These are phyloP conservation scores for Mrakia blollopis DNA, from an alignment of 768 basidiomycete species.

Conservation along the genomic window DNA sequence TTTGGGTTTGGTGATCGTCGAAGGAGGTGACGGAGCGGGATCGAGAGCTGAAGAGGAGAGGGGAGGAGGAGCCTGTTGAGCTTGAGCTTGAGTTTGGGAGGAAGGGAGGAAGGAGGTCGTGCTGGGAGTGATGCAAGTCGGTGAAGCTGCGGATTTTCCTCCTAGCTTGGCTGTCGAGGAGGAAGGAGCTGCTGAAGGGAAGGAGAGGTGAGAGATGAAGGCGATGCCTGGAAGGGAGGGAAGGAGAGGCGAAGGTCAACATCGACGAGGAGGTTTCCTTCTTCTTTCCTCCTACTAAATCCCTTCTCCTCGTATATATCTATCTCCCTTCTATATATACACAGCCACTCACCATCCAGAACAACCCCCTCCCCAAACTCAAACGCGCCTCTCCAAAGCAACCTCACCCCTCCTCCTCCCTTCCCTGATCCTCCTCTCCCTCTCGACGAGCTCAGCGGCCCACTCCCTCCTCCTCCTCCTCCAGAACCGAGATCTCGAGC, in stretches of 20 bases:
- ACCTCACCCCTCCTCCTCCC: constrained; percentile 5
- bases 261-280: neutral
- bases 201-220: constrained; percentile 18
- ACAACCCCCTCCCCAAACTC: neutral
- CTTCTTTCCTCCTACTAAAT: neutral
- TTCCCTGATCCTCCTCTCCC: neutral
- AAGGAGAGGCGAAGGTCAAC: neutral
- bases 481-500: neutral
- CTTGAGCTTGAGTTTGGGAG: neutral
- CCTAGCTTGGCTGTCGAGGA: neutral
- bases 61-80: neutral
- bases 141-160: neutral
- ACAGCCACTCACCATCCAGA: neutral
- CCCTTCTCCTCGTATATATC: too few relatives aligned
- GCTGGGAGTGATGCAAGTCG: neutral
- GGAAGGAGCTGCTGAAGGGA: neutral
- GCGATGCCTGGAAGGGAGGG: constrained; percentile 12
- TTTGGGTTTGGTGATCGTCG: neutral
- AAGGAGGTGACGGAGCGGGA: too few relatives aligned
- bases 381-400: constrained; percentile 16
- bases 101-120: neutral
- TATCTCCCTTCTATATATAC: neutral
- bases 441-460: neutral
- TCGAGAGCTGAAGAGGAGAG: neutral
- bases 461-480: neutral